These are phyloP conservation scores for Drechslera avenae DNA, from an alignment of 2,329 filamentous ascomycete species.

Conservation along the genomic window DNA sequence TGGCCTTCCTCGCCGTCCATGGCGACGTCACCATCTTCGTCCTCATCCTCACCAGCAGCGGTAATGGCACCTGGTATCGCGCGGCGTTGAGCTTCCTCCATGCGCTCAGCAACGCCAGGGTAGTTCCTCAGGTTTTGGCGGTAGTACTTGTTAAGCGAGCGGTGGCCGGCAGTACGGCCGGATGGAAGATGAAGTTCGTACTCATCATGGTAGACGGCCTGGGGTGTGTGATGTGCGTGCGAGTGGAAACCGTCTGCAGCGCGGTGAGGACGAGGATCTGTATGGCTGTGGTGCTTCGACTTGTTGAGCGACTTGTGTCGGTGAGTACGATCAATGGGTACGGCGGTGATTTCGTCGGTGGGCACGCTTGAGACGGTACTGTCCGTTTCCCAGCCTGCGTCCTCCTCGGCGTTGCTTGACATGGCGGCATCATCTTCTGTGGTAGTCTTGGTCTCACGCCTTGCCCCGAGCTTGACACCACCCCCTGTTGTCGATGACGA, in stretches of 20 bases:
- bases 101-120: constrained; percentile 77
- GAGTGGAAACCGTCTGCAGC: constrained; percentile 81
- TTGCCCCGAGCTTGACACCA: constrained; percentile 73
- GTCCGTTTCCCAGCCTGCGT: constrained; percentile 95
- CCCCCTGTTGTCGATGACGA: constrained; percentile 52
- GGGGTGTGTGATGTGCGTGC: constrained; percentile 73
- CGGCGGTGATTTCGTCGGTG: constrained; percentile 79
- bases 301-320: constrained; percentile 74
- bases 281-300: constrained; percentile 75
- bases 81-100: constrained; percentile 63
- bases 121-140: constrained; percentile 89
- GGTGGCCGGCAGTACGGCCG: constrained; percentile 86
- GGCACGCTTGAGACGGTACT: constrained; percentile 84
- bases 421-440: constrained; percentile 44
- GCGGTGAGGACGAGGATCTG: constrained; percentile 73
- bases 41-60: constrained; percentile 50
- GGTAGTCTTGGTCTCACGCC: constrained; percentile 56
- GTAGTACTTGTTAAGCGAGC: constrained; percentile 85
- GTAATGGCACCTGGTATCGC: constrained; percentile 53
- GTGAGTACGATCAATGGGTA: constrained; percentile 75
- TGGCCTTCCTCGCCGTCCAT: constrained; percentile 35
- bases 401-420: constrained; percentile 62
- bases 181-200: constrained; percentile 92
- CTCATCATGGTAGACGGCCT: constrained; percentile 86
- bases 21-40: constrained; percentile 48